These are phyloP conservation scores for Clarkia xantiana DNA, from an alignment of 345 rosid species.

Conservation along the genomic window DNA sequence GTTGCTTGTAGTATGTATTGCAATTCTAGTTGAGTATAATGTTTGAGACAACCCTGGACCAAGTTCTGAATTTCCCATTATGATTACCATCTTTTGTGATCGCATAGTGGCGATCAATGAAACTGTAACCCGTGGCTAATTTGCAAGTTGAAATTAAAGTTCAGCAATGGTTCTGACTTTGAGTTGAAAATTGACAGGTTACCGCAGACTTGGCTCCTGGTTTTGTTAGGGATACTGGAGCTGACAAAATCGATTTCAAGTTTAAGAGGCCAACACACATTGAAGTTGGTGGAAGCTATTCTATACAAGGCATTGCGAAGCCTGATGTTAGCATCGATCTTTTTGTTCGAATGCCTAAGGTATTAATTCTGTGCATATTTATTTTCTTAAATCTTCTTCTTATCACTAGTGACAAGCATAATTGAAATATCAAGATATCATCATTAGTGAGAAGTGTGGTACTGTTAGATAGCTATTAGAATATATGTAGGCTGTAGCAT, in stretches of 20 bases:
- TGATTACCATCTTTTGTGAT: too few species aligned
- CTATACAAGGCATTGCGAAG: constrained; percentile 41
- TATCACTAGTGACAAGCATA: not conserved
- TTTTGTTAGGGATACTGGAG: constrained; percentile 62
- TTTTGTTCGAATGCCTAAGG: constrained; percentile 71
- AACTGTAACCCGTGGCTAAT: too few species aligned
- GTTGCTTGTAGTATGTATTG: too few species aligned
- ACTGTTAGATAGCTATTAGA: not conserved
- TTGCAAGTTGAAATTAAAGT: too few species aligned
- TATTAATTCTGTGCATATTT: constrained; percentile 7
- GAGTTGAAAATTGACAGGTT: constrained; percentile 27
- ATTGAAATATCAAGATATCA: not conserved
- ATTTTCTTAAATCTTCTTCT: not conserved
- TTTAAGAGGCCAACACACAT: constrained; percentile 56
- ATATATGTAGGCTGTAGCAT: too few species aligned
- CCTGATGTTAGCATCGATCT: constrained; percentile 57
- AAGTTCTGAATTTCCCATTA: too few species aligned
- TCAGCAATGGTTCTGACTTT: too few species aligned
- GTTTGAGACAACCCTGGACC: too few species aligned
- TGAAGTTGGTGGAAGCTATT: constrained; percentile 64
- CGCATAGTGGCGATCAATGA: too few species aligned
- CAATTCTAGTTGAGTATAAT: too few species aligned
- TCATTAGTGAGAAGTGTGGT: not conserved
- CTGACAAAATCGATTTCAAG: constrained; percentile 65
- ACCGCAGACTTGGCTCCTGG: constrained; percentile 42